A percentile compares a stretch with the other conserved stretches of the same genome.
Conservation (phyloP, 495 filamentous ascomycete species). For the Neurospora sp. region DNA sequence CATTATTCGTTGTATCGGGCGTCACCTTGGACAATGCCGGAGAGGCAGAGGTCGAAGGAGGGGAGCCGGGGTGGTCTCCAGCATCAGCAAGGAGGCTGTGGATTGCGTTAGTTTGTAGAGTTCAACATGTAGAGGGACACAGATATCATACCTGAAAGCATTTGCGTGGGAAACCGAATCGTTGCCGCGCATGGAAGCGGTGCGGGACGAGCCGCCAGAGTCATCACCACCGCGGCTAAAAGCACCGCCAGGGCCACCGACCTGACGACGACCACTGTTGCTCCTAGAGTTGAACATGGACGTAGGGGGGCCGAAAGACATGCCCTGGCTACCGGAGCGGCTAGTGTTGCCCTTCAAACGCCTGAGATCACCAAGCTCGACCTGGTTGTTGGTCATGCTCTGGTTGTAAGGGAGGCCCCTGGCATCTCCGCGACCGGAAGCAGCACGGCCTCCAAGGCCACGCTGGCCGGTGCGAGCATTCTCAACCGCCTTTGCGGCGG, state of each 20-base stretch:
- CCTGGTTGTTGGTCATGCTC: conserved; percentile 53
- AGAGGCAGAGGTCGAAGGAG: conserved; percentile 48
- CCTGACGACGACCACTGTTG: conserved; percentile 63
- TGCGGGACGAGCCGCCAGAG: conserved; percentile 65
- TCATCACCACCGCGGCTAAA: conserved; percentile 66
- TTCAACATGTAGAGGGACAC: conserved; percentile 4
- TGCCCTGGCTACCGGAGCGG: conserved; percentile 46
- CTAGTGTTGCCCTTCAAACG: conserved; percentile 53
- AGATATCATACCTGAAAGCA: conserved; percentile 69
- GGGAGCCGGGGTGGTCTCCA: conserved; percentile 50
- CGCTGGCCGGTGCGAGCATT: conserved; percentile 48
- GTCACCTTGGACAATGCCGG: conserved; percentile 53
- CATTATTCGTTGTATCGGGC: conserved; percentile 40
- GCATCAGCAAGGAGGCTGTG: conserved; percentile 39
- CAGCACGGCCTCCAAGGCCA: conserved; percentile 53
- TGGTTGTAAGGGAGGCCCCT: conserved; percentile 67
- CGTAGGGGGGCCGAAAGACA: conserved; percentile 61
- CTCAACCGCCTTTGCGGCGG: conserved; percentile 58
- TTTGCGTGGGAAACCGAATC: conserved; percentile 62
- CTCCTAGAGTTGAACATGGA: conserved; percentile 70
- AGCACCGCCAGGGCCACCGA: conserved; percentile 59
- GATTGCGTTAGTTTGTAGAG: conserved; percentile 15
- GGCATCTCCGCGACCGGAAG: conserved; percentile 74
- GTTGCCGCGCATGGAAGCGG: conserved; percentile 62
- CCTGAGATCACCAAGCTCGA: conserved; percentile 82